Evolutionary conservation across 2,329 filamentous ascomycete species (phyloP).

Genomic region (Colletotrichum theobromicola): DNA sequence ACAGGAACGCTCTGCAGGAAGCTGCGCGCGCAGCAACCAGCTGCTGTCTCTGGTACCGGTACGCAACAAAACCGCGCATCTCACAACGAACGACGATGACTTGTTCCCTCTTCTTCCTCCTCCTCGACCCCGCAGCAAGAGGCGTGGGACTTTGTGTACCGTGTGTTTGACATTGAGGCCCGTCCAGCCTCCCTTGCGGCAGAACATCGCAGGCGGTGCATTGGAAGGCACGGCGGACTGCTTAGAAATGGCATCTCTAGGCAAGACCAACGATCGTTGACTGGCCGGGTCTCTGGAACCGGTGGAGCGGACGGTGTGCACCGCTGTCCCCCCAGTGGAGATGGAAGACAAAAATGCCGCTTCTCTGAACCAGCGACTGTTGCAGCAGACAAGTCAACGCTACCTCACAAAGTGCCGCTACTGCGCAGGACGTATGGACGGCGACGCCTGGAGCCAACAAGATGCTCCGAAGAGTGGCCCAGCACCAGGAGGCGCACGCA

Average conservation of each 20-base stretch:
- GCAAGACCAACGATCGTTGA: neutral
- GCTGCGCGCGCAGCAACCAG: neutral
- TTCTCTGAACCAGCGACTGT: neutral
- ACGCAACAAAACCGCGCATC: slow-evolving; percentile 1
- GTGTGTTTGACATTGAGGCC: neutral
- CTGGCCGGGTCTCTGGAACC: slow-evolving; percentile 2
- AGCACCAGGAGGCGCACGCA: neutral
- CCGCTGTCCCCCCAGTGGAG: slow-evolving; percentile 7
- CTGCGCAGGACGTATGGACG: neutral
- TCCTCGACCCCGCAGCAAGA: slow-evolving; percentile 3
- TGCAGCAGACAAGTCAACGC: slow-evolving; percentile 2
- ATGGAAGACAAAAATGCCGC: slow-evolving; percentile 11
- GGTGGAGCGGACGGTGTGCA: slow-evolving; percentile 7
- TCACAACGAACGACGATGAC: neutral
- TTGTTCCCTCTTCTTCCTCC: neutral
- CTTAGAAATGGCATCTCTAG: neutral
- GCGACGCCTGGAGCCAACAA: neutral
- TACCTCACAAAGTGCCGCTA: neutral
- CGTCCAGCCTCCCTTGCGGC: neutral
- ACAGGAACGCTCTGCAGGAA: neutral
- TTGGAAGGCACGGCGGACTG: neutral
- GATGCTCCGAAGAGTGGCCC: neutral
- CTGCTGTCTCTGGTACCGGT: neutral
- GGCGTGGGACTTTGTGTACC: neutral
- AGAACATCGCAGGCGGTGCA: neutral